A percentile compares a stretch with the other conserved stretches of the same genome.
phyloP scores from a whole-genome alignment of 164 flowering plant species.

The Umbilicus rupestris region DNA sequence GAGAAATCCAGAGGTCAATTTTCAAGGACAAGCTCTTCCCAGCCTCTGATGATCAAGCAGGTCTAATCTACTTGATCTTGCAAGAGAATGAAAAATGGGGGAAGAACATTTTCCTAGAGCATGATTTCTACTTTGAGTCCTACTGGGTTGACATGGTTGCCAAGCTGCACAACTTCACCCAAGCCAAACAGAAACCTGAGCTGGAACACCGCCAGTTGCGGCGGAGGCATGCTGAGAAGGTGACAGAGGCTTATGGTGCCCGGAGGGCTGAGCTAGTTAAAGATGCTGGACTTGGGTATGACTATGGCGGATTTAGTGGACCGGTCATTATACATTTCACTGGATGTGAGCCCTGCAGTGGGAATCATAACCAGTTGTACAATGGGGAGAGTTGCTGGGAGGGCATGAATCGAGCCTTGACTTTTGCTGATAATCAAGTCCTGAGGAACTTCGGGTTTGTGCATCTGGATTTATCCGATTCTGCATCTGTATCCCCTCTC shows the following conservation, averaged over 20 bases:
- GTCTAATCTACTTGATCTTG: conserved; percentile 50
- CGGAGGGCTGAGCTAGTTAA: conserved; percentile 38
- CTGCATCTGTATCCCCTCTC: conserved; percentile 30
- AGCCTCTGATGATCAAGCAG: conserved; percentile 85
- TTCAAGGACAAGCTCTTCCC: conserved; percentile 59
- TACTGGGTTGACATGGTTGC: conserved; percentile 72
- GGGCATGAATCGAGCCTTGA: conserved; percentile 61
- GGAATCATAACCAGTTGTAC: conserved; percentile 64
- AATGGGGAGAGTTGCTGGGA: conserved; percentile 53
- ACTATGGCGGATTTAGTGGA: conserved; percentile 39
- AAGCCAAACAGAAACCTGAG: conserved; percentile 42
- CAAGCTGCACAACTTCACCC: conserved; percentile 30
- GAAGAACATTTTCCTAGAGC: conserved; percentile 60
- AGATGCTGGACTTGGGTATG: conserved; percentile 29
- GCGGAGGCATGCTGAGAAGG: conserved; percentile 75
- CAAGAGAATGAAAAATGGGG: conserved; percentile 45
- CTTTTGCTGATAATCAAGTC: conserved; percentile 92
- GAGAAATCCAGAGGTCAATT: conserved; percentile 26
- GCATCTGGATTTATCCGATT: conserved; percentile 36
- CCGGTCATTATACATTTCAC: conserved; percentile 93
- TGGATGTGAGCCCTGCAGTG: conserved; percentile 95
- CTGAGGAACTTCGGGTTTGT: conserved; percentile 56
- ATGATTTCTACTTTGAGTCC: conserved; percentile 36
- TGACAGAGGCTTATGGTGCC: conserved; percentile 37
- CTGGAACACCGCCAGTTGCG: conserved; percentile 23